These are phyloP conservation scores for Mortierella sp. DNA, from an alignment of 371 early-diverging fungal genomes.

Conservation along the genomic window DNA sequence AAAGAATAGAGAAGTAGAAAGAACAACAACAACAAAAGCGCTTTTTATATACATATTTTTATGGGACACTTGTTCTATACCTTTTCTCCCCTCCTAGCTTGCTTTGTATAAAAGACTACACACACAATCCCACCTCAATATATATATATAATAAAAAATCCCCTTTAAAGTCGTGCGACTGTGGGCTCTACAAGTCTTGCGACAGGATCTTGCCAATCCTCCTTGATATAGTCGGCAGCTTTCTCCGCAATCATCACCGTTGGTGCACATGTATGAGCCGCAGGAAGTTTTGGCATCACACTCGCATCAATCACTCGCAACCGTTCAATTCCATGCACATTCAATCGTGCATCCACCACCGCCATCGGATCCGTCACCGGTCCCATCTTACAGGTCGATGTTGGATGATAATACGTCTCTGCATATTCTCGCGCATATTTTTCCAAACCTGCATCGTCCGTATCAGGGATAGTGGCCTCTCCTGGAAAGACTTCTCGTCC, in stretches of 20 bases:
- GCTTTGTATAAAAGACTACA: background rate
- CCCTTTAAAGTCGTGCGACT: conserved; percentile 8
- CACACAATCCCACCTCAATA: too few species aligned
- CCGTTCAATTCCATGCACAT: conserved; percentile 54
- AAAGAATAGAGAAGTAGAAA: background rate
- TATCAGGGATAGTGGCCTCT: conserved; percentile 5
- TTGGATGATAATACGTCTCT: conserved; percentile 1
- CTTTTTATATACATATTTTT: background rate
- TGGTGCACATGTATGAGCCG: conserved; percentile 38
- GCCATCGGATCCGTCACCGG: conserved; percentile 37
- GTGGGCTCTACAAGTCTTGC: background rate
- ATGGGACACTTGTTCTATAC: background rate
- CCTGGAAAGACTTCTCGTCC: conserved; percentile 25
- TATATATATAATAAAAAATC: too few species aligned
- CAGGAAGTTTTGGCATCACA: conserved; percentile 55
- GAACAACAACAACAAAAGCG: background rate
- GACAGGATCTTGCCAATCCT: conserved; percentile 29
- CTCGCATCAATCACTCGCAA: conserved; percentile 63
- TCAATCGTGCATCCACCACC: conserved; percentile 56
- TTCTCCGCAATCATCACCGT: conserved; percentile 43
- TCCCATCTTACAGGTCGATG: conserved; percentile 44
- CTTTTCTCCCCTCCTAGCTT: background rate
- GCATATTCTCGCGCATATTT: background rate
- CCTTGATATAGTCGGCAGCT: conserved; percentile 46
- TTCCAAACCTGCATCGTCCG: background rate